phyloP scores from a whole-genome alignment of 2,329 filamentous ascomycete species.

The Penicillium corylophilum region DNA sequence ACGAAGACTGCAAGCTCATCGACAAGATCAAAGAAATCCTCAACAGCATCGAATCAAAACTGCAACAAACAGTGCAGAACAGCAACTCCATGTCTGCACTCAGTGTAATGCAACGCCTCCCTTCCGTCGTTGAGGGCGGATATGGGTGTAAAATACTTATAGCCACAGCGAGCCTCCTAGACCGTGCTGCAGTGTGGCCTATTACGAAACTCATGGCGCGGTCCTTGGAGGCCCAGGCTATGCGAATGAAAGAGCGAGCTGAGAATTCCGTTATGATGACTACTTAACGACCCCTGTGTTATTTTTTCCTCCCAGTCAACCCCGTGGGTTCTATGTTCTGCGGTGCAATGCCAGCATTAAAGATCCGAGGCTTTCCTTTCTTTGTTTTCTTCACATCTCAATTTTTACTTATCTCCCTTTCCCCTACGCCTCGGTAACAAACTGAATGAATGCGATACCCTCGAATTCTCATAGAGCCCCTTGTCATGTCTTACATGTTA shows the following conservation, averaged over 20 bases:
- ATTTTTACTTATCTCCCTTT: background rate
- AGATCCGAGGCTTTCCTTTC: conserved; percentile 3
- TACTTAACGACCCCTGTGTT: conserved; percentile 20
- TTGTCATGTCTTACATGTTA: conserved; percentile 12
- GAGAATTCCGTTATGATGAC: conserved; percentile 35
- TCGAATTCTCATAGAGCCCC: conserved; percentile 22
- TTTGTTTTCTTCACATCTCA: background rate
- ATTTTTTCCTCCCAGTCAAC: too few species aligned
- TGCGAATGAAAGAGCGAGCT: conserved; percentile 62
- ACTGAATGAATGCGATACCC: conserved; percentile 14
- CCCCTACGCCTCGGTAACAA: too few species aligned
- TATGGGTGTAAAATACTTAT: conserved; percentile 82
- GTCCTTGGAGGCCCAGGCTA: conserved; percentile 63
- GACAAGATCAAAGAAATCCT: conserved; percentile 80
- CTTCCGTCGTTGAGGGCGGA: conserved; percentile 64
- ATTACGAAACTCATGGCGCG: conserved; percentile 69
- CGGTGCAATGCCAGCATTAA: conserved; percentile 13
- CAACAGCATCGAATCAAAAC: conserved; percentile 73
- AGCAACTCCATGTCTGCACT: conserved; percentile 54
- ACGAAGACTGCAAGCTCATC: conserved; percentile 84
- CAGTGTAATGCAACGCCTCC: conserved; percentile 53
- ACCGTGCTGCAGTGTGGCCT: conserved; percentile 91
- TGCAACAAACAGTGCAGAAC: conserved; percentile 61
- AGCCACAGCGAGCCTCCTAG: conserved; percentile 81
- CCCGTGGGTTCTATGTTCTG: conserved; percentile 2